Evolutionary conservation across 2,329 filamentous ascomycete species (phyloP), one percentile per base, ranked within the genome.

Genomic region (Chalaropsis thielavioides): DNA sequence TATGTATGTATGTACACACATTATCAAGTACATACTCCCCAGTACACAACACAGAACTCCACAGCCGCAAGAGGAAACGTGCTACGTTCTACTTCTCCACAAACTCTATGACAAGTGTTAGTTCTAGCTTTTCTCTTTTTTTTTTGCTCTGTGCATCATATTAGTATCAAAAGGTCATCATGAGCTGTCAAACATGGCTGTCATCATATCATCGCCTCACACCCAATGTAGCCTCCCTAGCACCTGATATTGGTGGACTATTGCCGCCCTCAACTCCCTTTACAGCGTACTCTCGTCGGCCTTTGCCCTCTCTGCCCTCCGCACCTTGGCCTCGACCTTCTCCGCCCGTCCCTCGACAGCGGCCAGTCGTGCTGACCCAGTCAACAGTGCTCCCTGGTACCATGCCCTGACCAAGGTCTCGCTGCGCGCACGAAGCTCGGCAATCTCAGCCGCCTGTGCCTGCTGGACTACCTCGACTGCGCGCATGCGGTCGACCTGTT

Each of bases 311-410:
- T 91, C 88, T 62, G 78, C 78, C 70, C 87, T 81, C 72, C 83
- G 79, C 1, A 92, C 78, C 8, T 78, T 77, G 64, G 83, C 80
- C 75, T 94, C 89, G 7, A 84, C 81, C 67, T 79, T 77, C 73
- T 83, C 81, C 13, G 92, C 74, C 61, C 87, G 79, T 41, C 82
- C 80, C 74, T 95, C 88, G 71, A 87, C 84, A 62, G 87, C 83
- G 24, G 86, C 87, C 76, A 90, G 86, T 66, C 82, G 81, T 69
- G 84, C 82, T 0, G 86, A 86, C 69, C 83, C 83, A 11, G 81
- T 80, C 60, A 95, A 76, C 54, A 94, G 79, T 2, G 84, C 83
- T 27, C 83, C 77, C 72, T 91, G 85, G 74, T 92, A 91, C 87
- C 90, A 95, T 43, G 78, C 75, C 69, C 86, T 81, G 67, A 90